Evolutionary conservation across 2,329 filamentous ascomycete genomes (phyloP), one percentile per base, ranked within the genome.

Genomic region (Fusarium secorum): DNA sequence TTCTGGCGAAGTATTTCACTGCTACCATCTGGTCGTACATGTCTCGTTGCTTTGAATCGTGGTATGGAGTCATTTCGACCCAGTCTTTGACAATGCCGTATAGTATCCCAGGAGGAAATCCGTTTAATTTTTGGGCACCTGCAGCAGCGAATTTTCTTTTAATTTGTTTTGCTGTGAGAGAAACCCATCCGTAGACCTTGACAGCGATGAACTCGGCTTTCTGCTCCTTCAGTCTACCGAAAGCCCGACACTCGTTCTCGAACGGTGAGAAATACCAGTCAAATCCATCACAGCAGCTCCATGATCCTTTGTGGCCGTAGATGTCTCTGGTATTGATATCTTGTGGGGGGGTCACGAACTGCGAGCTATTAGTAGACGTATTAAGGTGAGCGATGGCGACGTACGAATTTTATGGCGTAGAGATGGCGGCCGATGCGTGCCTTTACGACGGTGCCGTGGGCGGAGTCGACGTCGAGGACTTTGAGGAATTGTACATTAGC

Each of bases 31-130:
- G 18, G 13, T 70, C 66, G 11, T 46, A 22, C 1, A 3, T 4
- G 2, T 13, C 13, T 9, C 38, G 52, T 20, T 14, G 13, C 1
- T 35, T 11, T 26, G 45, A 8, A 20, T 46, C 11, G 1, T 35
- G 8, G 14, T 35, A 61, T 3, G 22, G 22, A 0, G 26, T 24
- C 15, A 66, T 32, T 4, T 70, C 28, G 13, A 70, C 49, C 60
- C 60, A 69, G 18, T 70, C 66, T 13, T 69, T 70, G 26, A 66
- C 60, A 5, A 69, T 70, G 0, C 53, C 66, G 7, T 46, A 48
- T 0, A 55, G 24, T 10, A 8, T 1, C 8, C 33, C 14, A 7
- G 15, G 14, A 0, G 35, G 20, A 22, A 30, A 28, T 10, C 24
- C 18, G 5, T 5, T 4, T 2, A 41, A 8, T 4, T 20, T 14